phyloP scores from a whole-genome alignment of 2,329 filamentous ascomycete species.

The Colletotrichum orbiculare region DNA sequence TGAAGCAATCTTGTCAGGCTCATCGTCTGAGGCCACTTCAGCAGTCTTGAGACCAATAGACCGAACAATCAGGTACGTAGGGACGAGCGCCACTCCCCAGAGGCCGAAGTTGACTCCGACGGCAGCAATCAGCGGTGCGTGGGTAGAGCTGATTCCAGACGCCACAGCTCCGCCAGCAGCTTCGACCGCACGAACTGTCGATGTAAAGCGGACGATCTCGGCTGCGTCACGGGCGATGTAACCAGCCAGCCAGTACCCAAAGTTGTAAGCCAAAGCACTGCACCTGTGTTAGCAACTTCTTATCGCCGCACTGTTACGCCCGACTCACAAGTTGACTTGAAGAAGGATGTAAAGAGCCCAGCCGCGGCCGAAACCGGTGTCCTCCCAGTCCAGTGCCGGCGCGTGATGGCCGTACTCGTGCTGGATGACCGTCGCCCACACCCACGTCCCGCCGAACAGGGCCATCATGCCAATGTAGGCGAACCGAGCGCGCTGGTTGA shows the following conservation, averaged over 20 bases:
- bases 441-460: slow-evolving; percentile 43
- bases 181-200: slow-evolving; percentile 42
- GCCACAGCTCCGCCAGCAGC: slow-evolving; percentile 43
- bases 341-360: slow-evolving; percentile 48
- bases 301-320: no score
- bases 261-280: slow-evolving; percentile 45
- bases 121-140: slow-evolving; percentile 32
- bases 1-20: no score
- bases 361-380: slow-evolving; percentile 40
- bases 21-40: no score
- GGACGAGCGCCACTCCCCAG: neutral
- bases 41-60: no score
- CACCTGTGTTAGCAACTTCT: no score
- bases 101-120: slow-evolving; percentile 18
- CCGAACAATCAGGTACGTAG: slow-evolving; percentile 6
- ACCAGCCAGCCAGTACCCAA: slow-evolving; percentile 48
- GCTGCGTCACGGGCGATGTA: slow-evolving; percentile 40
- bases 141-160: slow-evolving; percentile 46
- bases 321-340: slow-evolving; percentile 42
- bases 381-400: slow-evolving; percentile 44
- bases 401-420: slow-evolving; percentile 40
- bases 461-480: slow-evolving; percentile 41
- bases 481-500: slow-evolving; percentile 39
- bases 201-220: slow-evolving; percentile 42
- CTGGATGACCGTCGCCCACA: slow-evolving; percentile 45